Evolutionary conservation across 352 stramenopile genomes (phyloP), one percentile per base, ranked within the genome.

Genomic region (Globisporangium iwayamae): DNA sequence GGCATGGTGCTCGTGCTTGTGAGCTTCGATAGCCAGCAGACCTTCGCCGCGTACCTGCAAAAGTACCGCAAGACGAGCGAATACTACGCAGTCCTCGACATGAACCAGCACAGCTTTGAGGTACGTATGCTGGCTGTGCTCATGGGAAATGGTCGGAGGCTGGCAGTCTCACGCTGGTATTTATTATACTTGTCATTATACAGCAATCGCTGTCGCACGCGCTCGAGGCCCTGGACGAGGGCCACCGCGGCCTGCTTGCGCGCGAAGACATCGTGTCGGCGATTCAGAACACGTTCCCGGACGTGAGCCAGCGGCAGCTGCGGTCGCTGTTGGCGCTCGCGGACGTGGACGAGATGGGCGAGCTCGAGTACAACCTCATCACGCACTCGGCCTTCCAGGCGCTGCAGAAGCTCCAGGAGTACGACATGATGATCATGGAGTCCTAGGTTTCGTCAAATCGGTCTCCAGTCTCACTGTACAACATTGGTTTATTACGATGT

Each of bases 101-200:
- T 92, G 64, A 91, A 92, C 64, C 81, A 94, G 67, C 85, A 91
- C 71, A 74, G 81, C 39, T 90, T 93, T 62, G 82, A 91, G 72
- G 80, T 83, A 55, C 6, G 8, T 16, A 36, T 25, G 14, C 28
- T 39, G 41, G 14, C 28, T 39, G 41, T n/a, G 7, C 5, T 41
- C 51, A 18, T 41, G 25, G 14, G 3, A 13, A 38, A 25, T 41
- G 51, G 10, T 20, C 34, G n/a, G 8, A 16, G 22, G 5, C 9
- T 41, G 36, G 9, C 9, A 41, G 36, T 41, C 36, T 41, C 36
- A 41, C 9, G 9, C 9, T 41, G 4, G 36, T 41, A 41, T 41
- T 11, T 18, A 48, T 1, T 38, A 20, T 34, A 11, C 54, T 1
- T 38, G 28, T 34, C n/a, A 20, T 63, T 60, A 41, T 58, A 4